phyloP scores from a whole-genome alignment of 495 filamentous ascomycete genomes.

The Antarctomyces pellizariae region DNA sequence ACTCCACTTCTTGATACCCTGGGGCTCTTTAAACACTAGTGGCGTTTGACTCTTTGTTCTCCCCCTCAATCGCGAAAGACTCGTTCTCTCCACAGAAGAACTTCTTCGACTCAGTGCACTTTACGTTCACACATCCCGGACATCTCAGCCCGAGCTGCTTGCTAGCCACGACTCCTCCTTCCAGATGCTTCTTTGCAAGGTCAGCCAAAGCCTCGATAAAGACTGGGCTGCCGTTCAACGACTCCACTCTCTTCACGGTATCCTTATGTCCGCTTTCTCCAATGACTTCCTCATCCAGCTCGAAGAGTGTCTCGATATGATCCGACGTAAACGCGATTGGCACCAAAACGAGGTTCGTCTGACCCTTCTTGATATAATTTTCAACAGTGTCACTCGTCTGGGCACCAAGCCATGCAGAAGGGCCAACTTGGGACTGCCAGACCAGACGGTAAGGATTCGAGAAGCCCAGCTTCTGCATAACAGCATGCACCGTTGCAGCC shows the following conservation, averaged over 20 bases:
- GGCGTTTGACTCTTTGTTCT: too few species aligned
- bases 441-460: conserved; percentile 78
- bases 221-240: conserved; percentile 71
- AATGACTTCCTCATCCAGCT: conserved; percentile 90
- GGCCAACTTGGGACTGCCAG: conserved; percentile 97
- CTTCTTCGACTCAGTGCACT: conserved; percentile 75
- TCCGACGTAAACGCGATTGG: conserved; percentile 97
- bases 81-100: too few species aligned
- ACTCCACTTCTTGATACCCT: too few species aligned
- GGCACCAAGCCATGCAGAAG: conserved; percentile 83
- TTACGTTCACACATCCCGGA: conserved; percentile 79
- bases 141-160: conserved; percentile 79
- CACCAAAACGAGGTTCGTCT: conserved; percentile 76
- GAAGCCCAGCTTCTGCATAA: conserved; percentile 74
- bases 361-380: conserved; percentile 70
- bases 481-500: conserved; percentile 87
- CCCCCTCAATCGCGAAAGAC: too few species aligned
- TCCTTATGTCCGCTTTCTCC: conserved; percentile 57
- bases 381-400: conserved; percentile 78
- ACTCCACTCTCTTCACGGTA: conserved; percentile 76
- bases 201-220: conserved; percentile 85
- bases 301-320: conserved; percentile 93
- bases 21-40: too few species aligned
- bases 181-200: conserved; percentile 57
- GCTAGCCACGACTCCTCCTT: conserved; percentile 41